Evolutionary conservation across 148 eudicot species (phyloP), one percentile per base, ranked within the genome.

Genomic region (Camellia lanceoleosa): DNA sequence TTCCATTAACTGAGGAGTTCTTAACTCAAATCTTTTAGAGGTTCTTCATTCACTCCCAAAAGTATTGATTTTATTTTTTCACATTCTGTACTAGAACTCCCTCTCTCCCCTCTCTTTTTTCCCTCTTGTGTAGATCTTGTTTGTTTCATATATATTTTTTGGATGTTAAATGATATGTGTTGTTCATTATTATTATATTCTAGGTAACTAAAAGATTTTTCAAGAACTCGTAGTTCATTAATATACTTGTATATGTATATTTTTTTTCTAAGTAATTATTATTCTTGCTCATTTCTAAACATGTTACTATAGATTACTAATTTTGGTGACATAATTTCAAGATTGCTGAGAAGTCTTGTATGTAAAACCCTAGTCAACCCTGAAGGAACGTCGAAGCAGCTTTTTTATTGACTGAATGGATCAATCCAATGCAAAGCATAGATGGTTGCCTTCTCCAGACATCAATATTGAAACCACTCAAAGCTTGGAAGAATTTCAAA

Each of bases 321-420:
- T 68, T 5, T 3, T 30, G 3, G 69, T 23, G 13, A 43, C 38
- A 19, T 65, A 43, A 23, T 65, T 44, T 38, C 38, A 30, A 30
- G 38, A 30, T 30, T 30, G 38, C 38, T 30, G 30, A 30, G 30
- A 30, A 30, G 38, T 30, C 38, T 30, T 30, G 1, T 30, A 30
- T 30, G 38, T 30, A 1, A 44, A 16, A 38, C 64, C 38, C 58
- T 23, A 56, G 14, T 47, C 30, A 59, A 75, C 71, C 69, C 77
- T 73, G 75, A 87, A 84, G 88, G 86, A 87, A 80, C 88, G 88
- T 83, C 84, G 82, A 78, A 84, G 88, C 83, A 85, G 73, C 79
- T 86, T 68, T 67, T 86, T 41, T 78, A 86, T 79, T 84, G 80
- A 59, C 80, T 84, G 67, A 86, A 85, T 30, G 38, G 38, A 30